These are phyloP conservation scores for Handroanthus guayacan DNA, from an alignment of 257 asterid genomes.

Conservation along the genomic window DNA sequence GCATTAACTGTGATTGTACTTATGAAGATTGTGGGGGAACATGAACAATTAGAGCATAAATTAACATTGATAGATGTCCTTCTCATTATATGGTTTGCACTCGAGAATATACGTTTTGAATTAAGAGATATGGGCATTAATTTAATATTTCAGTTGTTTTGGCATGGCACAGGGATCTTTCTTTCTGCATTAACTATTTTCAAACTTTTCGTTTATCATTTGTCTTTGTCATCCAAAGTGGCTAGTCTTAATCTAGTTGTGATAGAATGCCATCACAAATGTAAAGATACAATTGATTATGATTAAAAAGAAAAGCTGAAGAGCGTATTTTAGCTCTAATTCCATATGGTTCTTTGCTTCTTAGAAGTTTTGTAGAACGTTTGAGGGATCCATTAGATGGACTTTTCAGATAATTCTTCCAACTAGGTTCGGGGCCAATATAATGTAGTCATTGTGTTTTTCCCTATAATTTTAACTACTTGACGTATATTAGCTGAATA, in stretches of 20 bases:
- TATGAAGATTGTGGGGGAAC: slow-evolving; percentile 4
- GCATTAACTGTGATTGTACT: not conserved
- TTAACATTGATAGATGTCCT: not conserved
- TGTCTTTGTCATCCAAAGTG: slow-evolving; percentile 8
- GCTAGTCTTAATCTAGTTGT: not conserved
- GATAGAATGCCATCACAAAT: not conserved
- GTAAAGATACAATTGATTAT: not conserved
- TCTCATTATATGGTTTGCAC: not conserved
- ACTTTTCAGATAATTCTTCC: not conserved
- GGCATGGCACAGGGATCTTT: not conserved
- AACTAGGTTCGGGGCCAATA: not conserved
- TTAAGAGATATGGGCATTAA: not conserved
- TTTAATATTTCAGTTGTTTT: not conserved
- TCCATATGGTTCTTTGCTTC: not conserved
- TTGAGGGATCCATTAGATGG: not conserved
- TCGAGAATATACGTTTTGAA: slow-evolving; percentile 6
- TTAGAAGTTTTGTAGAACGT: slow-evolving; percentile 3
- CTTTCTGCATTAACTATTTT: not conserved
- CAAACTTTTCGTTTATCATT: not conserved
- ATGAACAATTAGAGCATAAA: slow-evolving; percentile 7
- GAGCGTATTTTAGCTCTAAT: not conserved
- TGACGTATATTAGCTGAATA: slow-evolving; percentile 8
- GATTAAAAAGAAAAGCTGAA: not conserved
- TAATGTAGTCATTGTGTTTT: not conserved
- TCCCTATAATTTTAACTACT: not conserved